Evolutionary conservation across 345 rosid genomes (phyloP), one percentile per base, ranked within the genome.

Genomic region (Salix caprea): DNA sequence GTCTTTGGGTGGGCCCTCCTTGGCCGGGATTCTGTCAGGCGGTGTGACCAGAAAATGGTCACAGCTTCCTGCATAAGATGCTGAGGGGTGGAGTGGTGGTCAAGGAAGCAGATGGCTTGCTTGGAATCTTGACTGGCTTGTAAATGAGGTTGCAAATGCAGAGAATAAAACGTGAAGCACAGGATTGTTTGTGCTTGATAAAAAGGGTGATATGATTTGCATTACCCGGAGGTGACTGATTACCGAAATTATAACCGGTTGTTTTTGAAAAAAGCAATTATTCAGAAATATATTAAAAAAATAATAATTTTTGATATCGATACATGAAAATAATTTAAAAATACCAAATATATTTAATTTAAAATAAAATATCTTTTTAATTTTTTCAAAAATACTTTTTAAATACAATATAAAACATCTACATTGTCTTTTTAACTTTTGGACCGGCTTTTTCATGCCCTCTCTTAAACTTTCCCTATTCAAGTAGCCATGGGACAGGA

Each of bases 161-260:
- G 11, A 11, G 30, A 70, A 39, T 58, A 14, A 14, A 69, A 77
- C 75, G 65, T 76, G 48, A 76, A 58, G 42, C 73, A 76, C 44
- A 9, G 78, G 73, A 76, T 56, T 40, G 46, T 36, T 44, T 14
- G 42, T 11, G 71, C 24, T 6, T 1, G 13, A 56, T 40, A 2
- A 40, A 56, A 39, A 42, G 4, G 70, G 37, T 61, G 36, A 42
- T 60, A 15, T 58, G 28, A 36, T 23, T 58, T 37, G n/a, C 61
- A 1, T 60, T 34, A 58, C 75, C 52, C 15, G 54, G 37, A 32
- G 21, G 75, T 44, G 50, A 30, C 32, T 3, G 4, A 30, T 30
- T 30, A 0, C 32, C 0, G 4, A 30, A 30, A 30, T 30, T 30
- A 30, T 30, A 30, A 28, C 28, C 1, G 28, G 1, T 26, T 26